Evolutionary conservation across 192 early-diverging fungal species (phyloP).

Genomic region (Endogone sp.): DNA sequence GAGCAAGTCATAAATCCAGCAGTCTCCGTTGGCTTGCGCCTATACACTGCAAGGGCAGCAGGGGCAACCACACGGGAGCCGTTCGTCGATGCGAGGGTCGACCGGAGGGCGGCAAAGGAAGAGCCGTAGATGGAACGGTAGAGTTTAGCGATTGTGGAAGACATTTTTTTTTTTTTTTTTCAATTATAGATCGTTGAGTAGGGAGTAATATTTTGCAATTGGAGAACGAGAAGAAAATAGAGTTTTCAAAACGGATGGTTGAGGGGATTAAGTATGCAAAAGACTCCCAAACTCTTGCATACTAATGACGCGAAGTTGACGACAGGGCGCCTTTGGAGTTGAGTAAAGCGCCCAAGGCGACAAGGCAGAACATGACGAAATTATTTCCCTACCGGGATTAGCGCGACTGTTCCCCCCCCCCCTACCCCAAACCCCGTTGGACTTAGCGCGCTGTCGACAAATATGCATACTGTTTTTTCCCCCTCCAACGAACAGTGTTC

Average conservation of each 20-base stretch:
- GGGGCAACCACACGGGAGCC: not conserved
- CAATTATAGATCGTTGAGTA: not conserved
- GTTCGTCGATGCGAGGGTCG: not conserved
- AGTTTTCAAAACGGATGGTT: not conserved
- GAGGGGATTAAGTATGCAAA: too few species aligned
- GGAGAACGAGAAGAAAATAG: not conserved
- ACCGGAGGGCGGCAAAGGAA: not conserved
- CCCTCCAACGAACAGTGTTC: too few species aligned
- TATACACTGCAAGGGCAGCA: not conserved
- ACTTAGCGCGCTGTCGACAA: too few species aligned
- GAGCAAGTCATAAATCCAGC: not conserved
- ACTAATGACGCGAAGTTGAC: too few species aligned
- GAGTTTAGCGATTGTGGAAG: not conserved
- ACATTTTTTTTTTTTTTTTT: not conserved
- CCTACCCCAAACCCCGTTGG: too few species aligned
- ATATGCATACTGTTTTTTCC: too few species aligned
- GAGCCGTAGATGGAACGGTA: not conserved
- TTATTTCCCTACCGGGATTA: too few species aligned
- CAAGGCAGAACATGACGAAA: too few species aligned
- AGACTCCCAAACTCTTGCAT: too few species aligned
- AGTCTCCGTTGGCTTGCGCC: not conserved
- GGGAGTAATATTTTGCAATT: not conserved
- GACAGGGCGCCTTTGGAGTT: too few species aligned
- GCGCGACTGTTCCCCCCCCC: too few species aligned
- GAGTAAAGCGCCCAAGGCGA: too few species aligned